Conservation (phyloP, 2,329 filamentous ascomycete genomes). For the Chrysoporthe cubensis region DNA sequence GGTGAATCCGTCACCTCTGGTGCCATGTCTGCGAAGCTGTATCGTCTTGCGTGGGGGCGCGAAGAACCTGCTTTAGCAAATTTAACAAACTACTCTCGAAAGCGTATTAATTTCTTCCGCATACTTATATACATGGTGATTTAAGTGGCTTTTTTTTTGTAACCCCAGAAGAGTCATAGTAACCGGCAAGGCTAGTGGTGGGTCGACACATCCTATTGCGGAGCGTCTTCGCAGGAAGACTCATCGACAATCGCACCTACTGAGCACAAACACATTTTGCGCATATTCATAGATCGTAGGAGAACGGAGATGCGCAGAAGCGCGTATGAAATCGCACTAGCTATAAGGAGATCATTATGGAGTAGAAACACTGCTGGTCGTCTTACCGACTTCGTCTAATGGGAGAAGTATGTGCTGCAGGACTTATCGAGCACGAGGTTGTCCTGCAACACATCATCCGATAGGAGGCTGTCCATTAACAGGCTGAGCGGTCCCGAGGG, state of each 20-base stretch:
- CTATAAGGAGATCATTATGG: neutral
- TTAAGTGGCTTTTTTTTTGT: neutral
- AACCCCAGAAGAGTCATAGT: neutral
- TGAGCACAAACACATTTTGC: neutral
- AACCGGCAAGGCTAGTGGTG: neutral
- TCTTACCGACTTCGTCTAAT: neutral
- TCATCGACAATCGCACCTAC: neutral
- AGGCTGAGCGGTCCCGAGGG: too few relatives aligned
- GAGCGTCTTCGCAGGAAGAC: neutral
- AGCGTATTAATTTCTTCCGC: neutral
- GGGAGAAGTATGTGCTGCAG: too few relatives aligned
- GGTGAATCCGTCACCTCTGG: constrained; percentile 31
- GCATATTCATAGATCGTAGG: neutral
- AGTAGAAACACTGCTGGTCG: neutral
- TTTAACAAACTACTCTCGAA: neutral
- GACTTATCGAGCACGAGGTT: too few relatives aligned
- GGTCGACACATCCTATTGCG: neutral
- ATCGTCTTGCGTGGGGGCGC: neutral
- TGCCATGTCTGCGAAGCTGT: constrained; percentile 17
- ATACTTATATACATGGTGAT: neutral
- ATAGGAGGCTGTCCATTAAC: too few relatives aligned
- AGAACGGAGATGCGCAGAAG: neutral
- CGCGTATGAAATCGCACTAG: too few relatives aligned
- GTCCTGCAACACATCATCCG: too few relatives aligned
- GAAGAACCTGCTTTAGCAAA: neutral